These are phyloP conservation scores for Fusarium clavum DNA, from an alignment of 2,329 filamentous ascomycete species.

Conservation along the genomic window DNA sequence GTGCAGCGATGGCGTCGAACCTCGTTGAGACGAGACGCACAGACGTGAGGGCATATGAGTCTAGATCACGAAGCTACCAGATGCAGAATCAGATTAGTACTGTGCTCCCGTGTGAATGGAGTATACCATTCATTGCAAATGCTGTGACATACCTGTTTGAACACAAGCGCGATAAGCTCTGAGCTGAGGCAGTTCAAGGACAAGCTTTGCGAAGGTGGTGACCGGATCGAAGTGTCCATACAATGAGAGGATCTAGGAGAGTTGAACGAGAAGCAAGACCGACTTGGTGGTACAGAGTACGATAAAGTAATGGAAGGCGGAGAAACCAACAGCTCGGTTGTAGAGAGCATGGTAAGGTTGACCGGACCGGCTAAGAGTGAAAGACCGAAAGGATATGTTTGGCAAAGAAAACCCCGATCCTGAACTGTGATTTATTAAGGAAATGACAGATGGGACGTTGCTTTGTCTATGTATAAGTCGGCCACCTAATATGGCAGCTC, in stretches of 20 bases:
- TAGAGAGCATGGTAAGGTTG: slow-evolving; percentile 38
- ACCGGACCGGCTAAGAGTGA: not conserved
- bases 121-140: not conserved
- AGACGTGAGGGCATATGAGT: slow-evolving; percentile 49
- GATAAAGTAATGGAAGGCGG: slow-evolving; percentile 35
- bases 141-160: slow-evolving; percentile 53
- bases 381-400: slow-evolving; percentile 6
- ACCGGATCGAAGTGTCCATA: slow-evolving; percentile 38
- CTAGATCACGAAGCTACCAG: slow-evolving; percentile 55
- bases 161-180: slow-evolving; percentile 57
- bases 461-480: slow-evolving; percentile 38
- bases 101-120: not conserved
- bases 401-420: slow-evolving; percentile 8
- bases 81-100: slow-evolving; percentile 21
- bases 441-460: slow-evolving; percentile 13
- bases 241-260: slow-evolving; percentile 25
- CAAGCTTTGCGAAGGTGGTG: slow-evolving; percentile 10
- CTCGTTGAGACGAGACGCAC: slow-evolving; percentile 55
- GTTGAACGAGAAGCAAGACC: slow-evolving; percentile 17
- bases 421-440: slow-evolving; percentile 6
- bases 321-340: slow-evolving; percentile 39
- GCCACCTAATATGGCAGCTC: slow-evolving; percentile 15
- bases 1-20: slow-evolving; percentile 57
- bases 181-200: slow-evolving; percentile 53
- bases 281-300: slow-evolving; percentile 28